Conservation (phyloP, 2,329 filamentous ascomycete species). For the Shiraia sp. region DNA sequence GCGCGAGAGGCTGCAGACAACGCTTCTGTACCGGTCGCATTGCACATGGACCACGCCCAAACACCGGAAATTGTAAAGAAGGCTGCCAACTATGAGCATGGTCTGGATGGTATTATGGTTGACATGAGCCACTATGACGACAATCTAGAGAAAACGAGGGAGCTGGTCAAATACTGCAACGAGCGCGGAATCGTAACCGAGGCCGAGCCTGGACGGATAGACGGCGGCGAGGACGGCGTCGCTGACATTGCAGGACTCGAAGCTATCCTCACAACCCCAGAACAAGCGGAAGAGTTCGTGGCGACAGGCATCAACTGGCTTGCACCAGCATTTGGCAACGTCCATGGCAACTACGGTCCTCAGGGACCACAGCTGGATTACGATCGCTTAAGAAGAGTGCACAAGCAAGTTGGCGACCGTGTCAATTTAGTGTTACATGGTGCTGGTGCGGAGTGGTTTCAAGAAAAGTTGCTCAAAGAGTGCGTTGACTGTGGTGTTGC, state of each 20-base stretch:
- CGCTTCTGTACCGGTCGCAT: constrained; percentile 59
- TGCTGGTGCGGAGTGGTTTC: constrained; percentile 57
- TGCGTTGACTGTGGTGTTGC: constrained; percentile 60
- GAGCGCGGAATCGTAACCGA: constrained; percentile 69
- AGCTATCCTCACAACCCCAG: constrained; percentile 67
- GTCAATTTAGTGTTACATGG: constrained; percentile 62
- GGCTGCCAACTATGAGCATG: constrained; percentile 55
- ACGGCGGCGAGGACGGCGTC: constrained; percentile 75
- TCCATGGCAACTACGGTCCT: constrained; percentile 73
- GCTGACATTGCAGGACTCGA: constrained; percentile 62
- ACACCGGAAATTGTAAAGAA: constrained; percentile 63
- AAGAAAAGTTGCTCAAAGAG: constrained; percentile 57
- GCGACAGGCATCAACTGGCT: constrained; percentile 73
- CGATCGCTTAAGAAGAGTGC: constrained; percentile 47
- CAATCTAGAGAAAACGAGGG: constrained; percentile 66
- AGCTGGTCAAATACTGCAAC: constrained; percentile 67
- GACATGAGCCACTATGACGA: constrained; percentile 76
- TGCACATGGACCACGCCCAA: constrained; percentile 71
- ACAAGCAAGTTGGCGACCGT: constrained; percentile 52
- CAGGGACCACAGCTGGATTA: constrained; percentile 57
- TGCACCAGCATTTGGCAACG: constrained; percentile 75
- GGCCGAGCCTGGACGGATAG: constrained; percentile 72
- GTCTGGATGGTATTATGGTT: constrained; percentile 51
- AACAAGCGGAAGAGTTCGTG: constrained; percentile 72
- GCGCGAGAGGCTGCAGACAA: constrained; percentile 48